These are phyloP conservation scores for Mycogone perniciosa DNA, from an alignment of 2,329 filamentous ascomycete species.

Conservation along the genomic window DNA sequence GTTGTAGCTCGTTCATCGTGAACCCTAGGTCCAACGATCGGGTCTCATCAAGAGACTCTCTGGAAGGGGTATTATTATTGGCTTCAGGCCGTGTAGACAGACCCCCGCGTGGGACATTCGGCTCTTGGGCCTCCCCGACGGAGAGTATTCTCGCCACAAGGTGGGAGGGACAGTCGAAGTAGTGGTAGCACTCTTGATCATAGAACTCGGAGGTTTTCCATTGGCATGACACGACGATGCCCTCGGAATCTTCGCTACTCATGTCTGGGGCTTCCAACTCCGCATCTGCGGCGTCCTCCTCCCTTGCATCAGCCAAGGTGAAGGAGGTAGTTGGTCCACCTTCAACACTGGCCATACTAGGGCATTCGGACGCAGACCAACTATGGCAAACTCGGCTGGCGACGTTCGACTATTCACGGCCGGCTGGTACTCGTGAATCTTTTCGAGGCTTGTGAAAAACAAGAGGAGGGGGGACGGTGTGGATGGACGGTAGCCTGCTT, in stretches of 20 bases:
- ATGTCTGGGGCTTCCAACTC: constrained; percentile 34
- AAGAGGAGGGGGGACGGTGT: too few species aligned
- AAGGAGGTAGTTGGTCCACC: constrained; percentile 19
- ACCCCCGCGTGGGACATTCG: constrained; percentile 8
- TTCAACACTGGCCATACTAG: constrained; percentile 29
- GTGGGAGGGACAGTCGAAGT: constrained; percentile 45
- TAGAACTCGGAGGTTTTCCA: constrained; percentile 34
- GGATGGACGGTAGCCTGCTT: too few species aligned
- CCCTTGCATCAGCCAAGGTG: constrained; percentile 9
- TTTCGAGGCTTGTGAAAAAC: background rate
- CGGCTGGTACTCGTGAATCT: background rate
- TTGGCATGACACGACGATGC: constrained; percentile 23
- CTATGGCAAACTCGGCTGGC: background rate
- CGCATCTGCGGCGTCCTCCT: constrained; percentile 16
- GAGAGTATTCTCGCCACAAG: constrained; percentile 33
- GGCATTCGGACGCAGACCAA: constrained; percentile 16
- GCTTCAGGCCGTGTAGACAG: constrained; percentile 2
- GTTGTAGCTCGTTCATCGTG: background rate
- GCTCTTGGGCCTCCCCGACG: constrained; percentile 18
- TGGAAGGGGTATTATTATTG: background rate
- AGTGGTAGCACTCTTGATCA: constrained; percentile 41
- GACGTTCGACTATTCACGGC: background rate
- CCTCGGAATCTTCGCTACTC: constrained; percentile 26
- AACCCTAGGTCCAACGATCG: background rate
- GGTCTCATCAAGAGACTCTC: background rate